Evolutionary conservation across 2,329 filamentous ascomycete species (phyloP), one percentile per base, ranked within the genome.

Genomic region (Ophiognomonia clavigignenti-juglandacearum): DNA sequence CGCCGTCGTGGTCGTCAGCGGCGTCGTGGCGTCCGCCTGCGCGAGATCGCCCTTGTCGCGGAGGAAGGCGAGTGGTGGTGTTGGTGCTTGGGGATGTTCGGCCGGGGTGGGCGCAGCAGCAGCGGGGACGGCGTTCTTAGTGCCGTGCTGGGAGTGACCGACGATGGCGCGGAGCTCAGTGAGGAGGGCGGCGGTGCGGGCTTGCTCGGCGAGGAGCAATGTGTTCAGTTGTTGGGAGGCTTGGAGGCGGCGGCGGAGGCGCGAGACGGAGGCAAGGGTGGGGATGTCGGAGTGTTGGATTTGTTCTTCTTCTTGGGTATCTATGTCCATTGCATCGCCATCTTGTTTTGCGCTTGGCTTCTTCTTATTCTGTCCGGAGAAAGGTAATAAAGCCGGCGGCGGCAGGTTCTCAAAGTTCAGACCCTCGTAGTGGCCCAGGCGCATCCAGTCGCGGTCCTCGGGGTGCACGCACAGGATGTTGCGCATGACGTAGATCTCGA

Each of bases 401-500:
- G 49, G 49, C 16, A 47, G 31, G 16, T 39, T 44, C 24, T 59
- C 56, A 37, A 82, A 73, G 51, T 78, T 75, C 18, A 82, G 61
- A 1, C 73, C 88, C 64, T 90, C 82, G 69, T 98, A 96, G 72
- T 97, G 92, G 39, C 80, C 79, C 54, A 98, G 71, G 44, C 85
- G 75, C 54, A 97, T 83, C 81, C 86, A 96, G 48, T 80, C 78
- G 58, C 86, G 72, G 52, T 92, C 86, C 23, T 83, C 80, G 40
- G 80, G 80, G 29, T 64, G 63, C 32, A 92, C 80, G 34, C 79
- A 84, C 53, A 93, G 68, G 56, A 91, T 86, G 62, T 96, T 96
- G 55, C 89, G 77, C 72, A 98, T 75, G 43, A 89, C 85, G 69
- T 92, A 96, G 47, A 98, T 86, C 71, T 93, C 88, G 59, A 92